phyloP scores from a whole-genome alignment of 345 rosid species.

The Brassica nigra region DNA sequence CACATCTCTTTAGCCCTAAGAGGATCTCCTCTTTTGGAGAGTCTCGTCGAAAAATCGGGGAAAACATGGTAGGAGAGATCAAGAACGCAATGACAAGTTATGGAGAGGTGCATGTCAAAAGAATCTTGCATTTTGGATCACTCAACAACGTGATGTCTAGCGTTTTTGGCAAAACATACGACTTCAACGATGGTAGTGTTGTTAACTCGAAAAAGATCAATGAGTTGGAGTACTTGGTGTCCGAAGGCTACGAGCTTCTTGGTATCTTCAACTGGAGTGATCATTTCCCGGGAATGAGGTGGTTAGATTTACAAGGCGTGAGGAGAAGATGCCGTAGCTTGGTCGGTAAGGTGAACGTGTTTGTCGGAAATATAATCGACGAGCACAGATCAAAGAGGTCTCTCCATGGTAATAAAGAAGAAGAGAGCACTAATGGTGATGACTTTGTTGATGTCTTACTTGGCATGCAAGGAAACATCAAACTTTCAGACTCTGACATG shows the following conservation, averaged over 20 bases:
- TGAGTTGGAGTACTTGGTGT: slow-evolving; percentile 49
- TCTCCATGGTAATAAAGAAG: slow-evolving; percentile 20
- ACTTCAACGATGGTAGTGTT: slow-evolving; percentile 26
- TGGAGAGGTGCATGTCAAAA: slow-evolving; percentile 44
- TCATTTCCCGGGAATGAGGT: slow-evolving; percentile 57
- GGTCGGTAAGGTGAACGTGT: slow-evolving; percentile 51
- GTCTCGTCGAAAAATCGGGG: slow-evolving; percentile 44
- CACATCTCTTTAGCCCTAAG: slow-evolving; percentile 59
- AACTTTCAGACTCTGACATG: slow-evolving; percentile 51
- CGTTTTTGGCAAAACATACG: slow-evolving; percentile 53
- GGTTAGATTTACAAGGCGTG: slow-evolving; percentile 51
- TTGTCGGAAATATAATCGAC: slow-evolving; percentile 61
- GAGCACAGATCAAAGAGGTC: slow-evolving; percentile 50
- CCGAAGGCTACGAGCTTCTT: slow-evolving; percentile 55
- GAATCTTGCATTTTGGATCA: slow-evolving; percentile 50
- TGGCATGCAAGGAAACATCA: slow-evolving; percentile 48
- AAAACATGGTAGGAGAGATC: slow-evolving; percentile 41
- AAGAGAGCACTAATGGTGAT: slow-evolving; percentile 6
- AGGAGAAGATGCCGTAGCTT: slow-evolving; percentile 47
- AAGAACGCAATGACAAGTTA: slow-evolving; percentile 28
- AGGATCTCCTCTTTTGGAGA: slow-evolving; percentile 42
- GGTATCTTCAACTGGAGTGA: slow-evolving; percentile 88
- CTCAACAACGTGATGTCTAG: slow-evolving; percentile 55
- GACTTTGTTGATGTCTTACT: slow-evolving; percentile 60
- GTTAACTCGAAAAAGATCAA: slow-evolving; percentile 25